Evolutionary conservation across 2,329 filamentous ascomycete genomes (phyloP).

Genomic region (Diaporthe amygdali): DNA sequence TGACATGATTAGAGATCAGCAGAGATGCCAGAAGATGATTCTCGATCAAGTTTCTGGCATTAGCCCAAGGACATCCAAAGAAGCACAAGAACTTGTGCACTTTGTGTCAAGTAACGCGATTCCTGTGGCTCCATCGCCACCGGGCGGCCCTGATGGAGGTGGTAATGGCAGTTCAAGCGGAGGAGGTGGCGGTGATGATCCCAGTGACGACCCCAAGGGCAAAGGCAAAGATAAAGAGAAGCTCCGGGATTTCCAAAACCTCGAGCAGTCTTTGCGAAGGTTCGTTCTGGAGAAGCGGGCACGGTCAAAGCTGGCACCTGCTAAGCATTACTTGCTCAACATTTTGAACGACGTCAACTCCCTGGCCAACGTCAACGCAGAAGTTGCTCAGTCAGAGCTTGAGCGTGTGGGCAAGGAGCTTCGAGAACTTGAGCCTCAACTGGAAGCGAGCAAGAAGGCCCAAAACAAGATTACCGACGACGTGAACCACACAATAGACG

Average conservation of each 20-base stretch:
- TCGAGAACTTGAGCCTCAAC: slow-evolving; percentile 80
- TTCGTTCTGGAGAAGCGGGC: slow-evolving; percentile 97
- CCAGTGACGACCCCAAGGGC: slow-evolving; percentile 65
- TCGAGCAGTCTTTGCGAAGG: slow-evolving; percentile 86
- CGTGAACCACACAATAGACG: slow-evolving; percentile 82
- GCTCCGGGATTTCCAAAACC: slow-evolving; percentile 83
- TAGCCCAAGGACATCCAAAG: slow-evolving; percentile 93
- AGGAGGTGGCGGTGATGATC: slow-evolving; percentile 62
- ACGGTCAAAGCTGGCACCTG: slow-evolving; percentile 92
- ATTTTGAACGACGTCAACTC: slow-evolving; percentile 86
- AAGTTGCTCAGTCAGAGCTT: slow-evolving; percentile 85
- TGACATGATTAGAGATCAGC: slow-evolving; percentile 90
- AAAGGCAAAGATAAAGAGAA: slow-evolving; percentile 92
- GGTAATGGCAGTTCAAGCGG: slow-evolving; percentile 59
- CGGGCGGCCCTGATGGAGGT: slow-evolving; percentile 59
- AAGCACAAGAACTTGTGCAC: slow-evolving; percentile 90
- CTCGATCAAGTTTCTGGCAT: slow-evolving; percentile 85
- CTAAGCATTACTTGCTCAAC: slow-evolving; percentile 93
- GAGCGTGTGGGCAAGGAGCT: slow-evolving; percentile 83
- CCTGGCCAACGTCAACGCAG: slow-evolving; percentile 84
- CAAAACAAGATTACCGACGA: slow-evolving; percentile 80
- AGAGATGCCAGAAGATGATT: slow-evolving; percentile 90
- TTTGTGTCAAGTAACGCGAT: slow-evolving; percentile 98
- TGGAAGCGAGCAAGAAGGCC: slow-evolving; percentile 83
- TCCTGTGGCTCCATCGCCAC: slow-evolving; percentile 68